Evolutionary conservation across 2,329 filamentous ascomycete species (phyloP).

Genomic region (Saccharata proteae): DNA sequence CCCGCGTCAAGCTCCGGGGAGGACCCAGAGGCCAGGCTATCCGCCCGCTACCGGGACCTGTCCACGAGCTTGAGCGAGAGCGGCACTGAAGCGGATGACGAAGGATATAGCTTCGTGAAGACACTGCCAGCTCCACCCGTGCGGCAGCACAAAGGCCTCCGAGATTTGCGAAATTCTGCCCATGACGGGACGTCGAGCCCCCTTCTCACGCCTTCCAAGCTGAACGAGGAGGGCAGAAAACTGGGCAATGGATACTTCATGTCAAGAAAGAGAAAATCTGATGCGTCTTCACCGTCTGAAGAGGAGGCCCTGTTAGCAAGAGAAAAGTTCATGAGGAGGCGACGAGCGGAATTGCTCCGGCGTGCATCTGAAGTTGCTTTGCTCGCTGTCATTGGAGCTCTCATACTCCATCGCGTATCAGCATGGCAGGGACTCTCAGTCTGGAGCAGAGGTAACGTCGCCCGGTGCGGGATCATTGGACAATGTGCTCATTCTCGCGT

Average conservation of each 20-base stretch:
- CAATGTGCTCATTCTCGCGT: slow-evolving; percentile 13
- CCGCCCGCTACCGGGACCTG: neutral
- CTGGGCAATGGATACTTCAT: slow-evolving; percentile 25
- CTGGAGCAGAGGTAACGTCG: slow-evolving; percentile 28
- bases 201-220: slow-evolving; percentile 34
- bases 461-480: slow-evolving; percentile 3
- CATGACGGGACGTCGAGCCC: slow-evolving; percentile 11
- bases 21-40: too few species aligned
- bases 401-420: slow-evolving; percentile 29
- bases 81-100: slow-evolving; percentile 90
- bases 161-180: slow-evolving; percentile 35
- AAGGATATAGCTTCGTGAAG: slow-evolving; percentile 63
- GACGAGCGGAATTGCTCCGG: slow-evolving; percentile 81
- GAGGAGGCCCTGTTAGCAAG: slow-evolving; percentile 30
- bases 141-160: slow-evolving; percentile 64
- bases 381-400: slow-evolving; percentile 38
- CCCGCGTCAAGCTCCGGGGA: neutral
- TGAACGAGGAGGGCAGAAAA: slow-evolving; percentile 34
- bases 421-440: slow-evolving; percentile 17
- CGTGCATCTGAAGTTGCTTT: slow-evolving; percentile 43
- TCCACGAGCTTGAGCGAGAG: slow-evolving; percentile 53
- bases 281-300: slow-evolving; percentile 17
- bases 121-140: slow-evolving; percentile 69
- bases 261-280: slow-evolving; percentile 12
- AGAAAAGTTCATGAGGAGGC: slow-evolving; percentile 66